Conservation (phyloP, 225 moss, liverwort and hornwort genomes). For the Pseudoscleropodium purum region DNA sequence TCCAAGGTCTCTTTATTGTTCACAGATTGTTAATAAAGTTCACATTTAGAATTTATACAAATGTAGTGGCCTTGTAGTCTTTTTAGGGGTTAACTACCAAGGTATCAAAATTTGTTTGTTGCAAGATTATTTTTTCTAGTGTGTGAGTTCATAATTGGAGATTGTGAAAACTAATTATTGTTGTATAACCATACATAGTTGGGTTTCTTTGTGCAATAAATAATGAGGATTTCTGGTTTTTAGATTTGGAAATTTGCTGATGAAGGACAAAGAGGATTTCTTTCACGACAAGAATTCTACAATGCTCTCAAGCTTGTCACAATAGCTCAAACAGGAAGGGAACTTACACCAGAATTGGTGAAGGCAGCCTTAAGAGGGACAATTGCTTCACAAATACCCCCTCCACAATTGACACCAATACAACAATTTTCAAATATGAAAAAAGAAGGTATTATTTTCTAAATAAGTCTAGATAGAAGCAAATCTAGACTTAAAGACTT, state of each 20-base stretch:
- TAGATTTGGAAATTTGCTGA: constrained; percentile 75
- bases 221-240: background rate
- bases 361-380: constrained; percentile 50
- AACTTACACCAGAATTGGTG: constrained; percentile 58
- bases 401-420: constrained; percentile 48
- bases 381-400: constrained; percentile 61
- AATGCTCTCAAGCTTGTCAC: constrained; percentile 73
- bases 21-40: rapidly evolving
- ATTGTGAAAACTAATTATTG: background rate
- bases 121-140: background rate
- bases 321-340: constrained; percentile 58
- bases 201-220: background rate
- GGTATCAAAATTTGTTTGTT: background rate
- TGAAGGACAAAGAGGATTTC: constrained; percentile 51
- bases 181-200: background rate
- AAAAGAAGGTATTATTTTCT: background rate
- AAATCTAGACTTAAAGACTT: no score
- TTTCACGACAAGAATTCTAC: constrained; percentile 64
- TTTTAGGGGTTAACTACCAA: no score
- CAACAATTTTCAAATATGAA: constrained; percentile 8
- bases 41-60: background rate
- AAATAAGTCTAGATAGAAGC: background rate
- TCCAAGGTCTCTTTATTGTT: background rate
- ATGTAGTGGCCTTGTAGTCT: background rate
- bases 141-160: background rate